Evolutionary conservation across 495 filamentous ascomycete genomes (phyloP), one percentile per base, ranked within the genome.

Genomic region (Penicillium mononematosum): DNA sequence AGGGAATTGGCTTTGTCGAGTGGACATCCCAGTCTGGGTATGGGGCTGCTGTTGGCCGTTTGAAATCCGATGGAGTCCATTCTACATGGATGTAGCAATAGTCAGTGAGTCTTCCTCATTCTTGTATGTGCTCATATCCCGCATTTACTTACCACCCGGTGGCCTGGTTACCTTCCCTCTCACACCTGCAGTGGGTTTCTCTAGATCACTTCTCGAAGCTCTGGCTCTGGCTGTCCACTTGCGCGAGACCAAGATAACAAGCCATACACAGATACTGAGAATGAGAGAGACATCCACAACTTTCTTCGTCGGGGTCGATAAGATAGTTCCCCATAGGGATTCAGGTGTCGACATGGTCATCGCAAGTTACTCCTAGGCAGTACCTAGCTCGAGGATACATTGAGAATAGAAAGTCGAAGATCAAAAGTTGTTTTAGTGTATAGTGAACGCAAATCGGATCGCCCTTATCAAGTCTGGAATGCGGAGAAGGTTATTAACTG

Each of bases 1-100:
- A 96, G 11, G 89, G 88, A 16, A 91, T 82, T 4, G 91, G 89
- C 60, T 89, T 91, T 3, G 90, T 88, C 45, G 75, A 73, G 44
- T 82, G 68, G 36, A 94, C 67, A 58, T 88, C 81, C 91, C 91
- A 95, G 68, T 84, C 69, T 5, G 82, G 81, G 58, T 88, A 90
- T 8, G 90, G 83, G 0, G 77, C 34, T 41, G 90, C 86, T 11
- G 77, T 73, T 3, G 91, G 89, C 24, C 86, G 74, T 58, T 82
- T 79, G 76, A 91, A 95, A 45, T 82, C 70, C 4, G 82, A 83
- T 1, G 88, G 87, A 10, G 67, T 73, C 90, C 91, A 96, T 75
- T 85, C 85, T 81, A 53, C 24, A 25, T 25, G 24, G 2, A 25
- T 44, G 47, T 36, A 17, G 17, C 6, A 38, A 25, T 1, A 31